Base-by-base conservation (phyloP, 306 rosid genomes). In the Fragaria nilgerrensis region DNA sequence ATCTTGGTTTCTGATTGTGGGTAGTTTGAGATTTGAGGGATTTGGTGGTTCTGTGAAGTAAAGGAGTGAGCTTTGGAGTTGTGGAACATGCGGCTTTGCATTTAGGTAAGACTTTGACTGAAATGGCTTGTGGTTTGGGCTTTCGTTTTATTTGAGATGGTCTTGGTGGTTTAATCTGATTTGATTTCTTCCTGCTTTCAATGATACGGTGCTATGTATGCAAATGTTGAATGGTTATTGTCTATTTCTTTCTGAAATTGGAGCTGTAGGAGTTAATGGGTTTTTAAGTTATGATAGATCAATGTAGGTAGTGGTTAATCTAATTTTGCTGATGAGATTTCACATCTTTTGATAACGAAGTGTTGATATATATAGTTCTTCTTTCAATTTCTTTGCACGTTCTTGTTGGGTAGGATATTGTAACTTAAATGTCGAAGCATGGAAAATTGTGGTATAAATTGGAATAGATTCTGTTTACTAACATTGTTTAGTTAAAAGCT, bases 31-130 rank as follows among this genome's bases (percentile, higher is more conserved):
- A 55, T 84, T 82, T 76, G 75, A 58, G 17, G 37, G 53, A 73
- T 17, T 80, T 43, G 48, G 19, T 39, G 37, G 23, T 81, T 47
- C 45, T 70, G 25, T 9, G 65, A 75, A 27, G 47, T 39, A 52
- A 61, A 73, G 44, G 70, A 71, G 23, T 53, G 32, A 70, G 27
- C 64, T 53, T 80, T 47, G 63, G 27, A 44, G 79, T 58, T 70
- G 45, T 65, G 68, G 59, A 66, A 78, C 72, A 85, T 79, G 87
- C 78, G 81, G 71, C 74, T 80, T 78, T 74, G 73, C 80, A 53
- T 76, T 68, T 53, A 47, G 88, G 88, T 87, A 75, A 73, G 90
- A 69, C 70, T 81, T 63, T 70, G 71, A 78, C 62, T 82, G 74
- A 48, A 80, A 75, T 75, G 69, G 15, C 64, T 70, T n/a, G 2